Base-by-base conservation (phyloP, 257 asterid species). In the Forsythia viridissima region DNA sequence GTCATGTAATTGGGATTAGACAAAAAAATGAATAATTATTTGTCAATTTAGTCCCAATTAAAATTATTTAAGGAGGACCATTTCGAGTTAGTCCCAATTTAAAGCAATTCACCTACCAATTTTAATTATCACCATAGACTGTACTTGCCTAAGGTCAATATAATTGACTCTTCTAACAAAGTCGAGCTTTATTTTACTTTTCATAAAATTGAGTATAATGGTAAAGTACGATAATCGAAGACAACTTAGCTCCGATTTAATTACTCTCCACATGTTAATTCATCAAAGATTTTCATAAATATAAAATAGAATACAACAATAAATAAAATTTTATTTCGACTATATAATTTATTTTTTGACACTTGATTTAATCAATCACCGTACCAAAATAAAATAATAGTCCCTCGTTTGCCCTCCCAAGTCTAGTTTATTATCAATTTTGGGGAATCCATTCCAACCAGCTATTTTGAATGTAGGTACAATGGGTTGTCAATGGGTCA, bases 371-470 rank as follows among this genome's bases (percentile, higher is more conserved):
- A 76, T 65, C n/a, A 20, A 41, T 38, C 20, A 13, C 65, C 21
- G 46, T 8, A 71, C 74, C 44, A 34, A 65, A 18, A 18, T 66
- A 80, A 76, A 71, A 43, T 66, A 80, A 65, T 70, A 72, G 78
- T 18, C 43, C 46, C 78, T 80, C 77, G 67, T 83, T 75, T 79
- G 84, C 70, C 59, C 40, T 70, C 82, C 71, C 77, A 46, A 71
- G 81, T 79, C 65, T 18, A 8, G 71, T 71, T 68, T 39, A 38
- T 66, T 65, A 21, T 59, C 80, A 73, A 85, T 66, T 80, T 80
- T 84, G 75, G 77, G 72, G n/a, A n/a, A n/a, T n/a, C n/a, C 72
- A 85, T 79, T 79, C 83, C 79, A 82, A 82, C 75, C 82, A 80
- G 79, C 82, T 73, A n/a, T 67, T 52, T 70, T 20, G 6, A 51